Evolutionary conservation across 1,284 basidiomycete species (phyloP).

Genomic region (Tilletiaria anomala): DNA sequence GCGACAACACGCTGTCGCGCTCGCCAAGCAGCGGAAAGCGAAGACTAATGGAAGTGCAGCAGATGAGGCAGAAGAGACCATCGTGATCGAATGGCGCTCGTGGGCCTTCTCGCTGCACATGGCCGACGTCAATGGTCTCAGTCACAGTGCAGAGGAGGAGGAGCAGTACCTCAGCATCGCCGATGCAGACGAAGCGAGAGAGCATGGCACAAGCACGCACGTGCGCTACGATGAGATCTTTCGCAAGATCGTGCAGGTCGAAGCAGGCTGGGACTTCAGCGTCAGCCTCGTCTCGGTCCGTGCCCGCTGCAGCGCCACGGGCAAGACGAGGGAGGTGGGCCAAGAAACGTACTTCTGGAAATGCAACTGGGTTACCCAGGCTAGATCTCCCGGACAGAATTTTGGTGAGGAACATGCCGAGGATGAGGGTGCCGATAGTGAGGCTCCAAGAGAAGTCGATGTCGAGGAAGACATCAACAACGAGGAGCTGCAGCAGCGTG

Average conservation of each 20-base stretch:
- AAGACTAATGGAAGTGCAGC: neutral
- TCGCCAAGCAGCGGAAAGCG: slow-evolving; percentile 28
- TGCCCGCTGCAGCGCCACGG: neutral
- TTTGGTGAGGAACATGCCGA: too few relatives aligned
- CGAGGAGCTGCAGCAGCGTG: neutral
- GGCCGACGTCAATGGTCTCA: slow-evolving; percentile 1
- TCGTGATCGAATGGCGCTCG: slow-evolving; percentile 15
- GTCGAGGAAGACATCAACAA: neutral
- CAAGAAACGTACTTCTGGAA: too few relatives aligned
- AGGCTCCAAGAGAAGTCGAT: neutral
- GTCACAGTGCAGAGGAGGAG: too few relatives aligned
- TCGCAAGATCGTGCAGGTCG: slow-evolving; percentile 11
- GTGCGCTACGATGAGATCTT: too few relatives aligned
- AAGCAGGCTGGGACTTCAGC: slow-evolving; percentile 21
- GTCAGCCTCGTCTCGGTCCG: slow-evolving; percentile 6
- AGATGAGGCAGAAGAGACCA: slow-evolving; percentile 1
- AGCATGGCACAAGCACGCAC: too few relatives aligned
- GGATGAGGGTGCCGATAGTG: too few relatives aligned
- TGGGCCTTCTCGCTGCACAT: slow-evolving; percentile 10
- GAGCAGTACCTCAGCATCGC: neutral
- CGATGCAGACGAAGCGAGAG: neutral
- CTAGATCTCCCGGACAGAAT: too few relatives aligned
- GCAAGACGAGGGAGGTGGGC: neutral
- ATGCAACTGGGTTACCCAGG: too few relatives aligned
- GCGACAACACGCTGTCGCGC: slow-evolving; percentile 53